A percentile compares a stretch with the other conserved stretches of the same genome.
Conservation (phyloP, 2,329 filamentous ascomycete genomes). For the Neonectria sp. region DNA sequence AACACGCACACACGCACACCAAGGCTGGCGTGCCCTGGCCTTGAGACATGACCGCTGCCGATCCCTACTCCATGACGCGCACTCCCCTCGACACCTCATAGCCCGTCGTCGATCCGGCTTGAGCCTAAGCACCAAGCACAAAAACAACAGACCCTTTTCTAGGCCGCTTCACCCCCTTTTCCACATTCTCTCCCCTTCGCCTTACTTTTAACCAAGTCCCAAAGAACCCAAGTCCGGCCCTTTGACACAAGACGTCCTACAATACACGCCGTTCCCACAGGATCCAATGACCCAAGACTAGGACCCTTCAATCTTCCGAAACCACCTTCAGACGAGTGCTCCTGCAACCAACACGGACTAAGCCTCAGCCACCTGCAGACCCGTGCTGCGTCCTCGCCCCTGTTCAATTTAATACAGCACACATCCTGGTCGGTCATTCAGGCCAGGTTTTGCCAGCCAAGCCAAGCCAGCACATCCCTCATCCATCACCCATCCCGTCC, state of each 20-base stretch:
- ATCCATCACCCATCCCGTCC: constrained; percentile 2
- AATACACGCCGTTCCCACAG: constrained; percentile 12
- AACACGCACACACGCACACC: too few relatives aligned
- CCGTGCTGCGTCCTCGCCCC: constrained; percentile 40
- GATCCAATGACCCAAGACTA: constrained; percentile 18
- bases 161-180: constrained; percentile 13
- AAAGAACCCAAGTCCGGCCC: too few relatives aligned
- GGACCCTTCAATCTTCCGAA: constrained; percentile 37
- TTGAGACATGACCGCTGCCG: constrained; percentile 29
- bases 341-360: constrained; percentile 43
- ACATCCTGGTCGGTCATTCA: constrained; percentile 21
- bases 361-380: constrained; percentile 48
- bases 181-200: not conserved
- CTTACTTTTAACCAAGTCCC: constrained; percentile 1
- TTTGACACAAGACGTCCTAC: too few relatives aligned
- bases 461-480: constrained; percentile 10
- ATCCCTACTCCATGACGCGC: constrained; percentile 21
- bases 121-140: constrained; percentile 1
- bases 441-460: not conserved
- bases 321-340: constrained; percentile 32
- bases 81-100: constrained; percentile 21
- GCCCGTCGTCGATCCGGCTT: constrained; percentile 20
- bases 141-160: constrained; percentile 8
- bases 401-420: constrained; percentile 35
- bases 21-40: too few relatives aligned